A percentile compares a stretch with the other conserved stretches of the same genome.
Conservation (phyloP, 371 early-diverging fungal species). For the Nematocida displodere region DNA sequence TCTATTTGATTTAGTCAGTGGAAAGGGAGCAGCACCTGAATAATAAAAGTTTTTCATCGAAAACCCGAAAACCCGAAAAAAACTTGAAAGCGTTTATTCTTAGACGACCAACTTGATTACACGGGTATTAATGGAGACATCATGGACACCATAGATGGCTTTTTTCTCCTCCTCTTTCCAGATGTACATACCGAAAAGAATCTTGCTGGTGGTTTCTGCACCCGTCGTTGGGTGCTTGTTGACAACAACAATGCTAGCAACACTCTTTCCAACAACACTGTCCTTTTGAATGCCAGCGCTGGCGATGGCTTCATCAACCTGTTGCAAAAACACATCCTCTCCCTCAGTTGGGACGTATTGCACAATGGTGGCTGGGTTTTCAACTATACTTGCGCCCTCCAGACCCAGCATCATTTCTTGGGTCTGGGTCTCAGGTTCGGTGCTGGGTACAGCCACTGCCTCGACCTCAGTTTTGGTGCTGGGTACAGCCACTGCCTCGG, state of each 20-base stretch:
- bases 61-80: no score
- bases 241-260: neutral
- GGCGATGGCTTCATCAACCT: slow-evolving; percentile 6
- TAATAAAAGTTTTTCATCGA: neutral
- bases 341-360: neutral
- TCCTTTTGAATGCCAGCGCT: neutral
- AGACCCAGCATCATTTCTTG: neutral
- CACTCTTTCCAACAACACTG: neutral
- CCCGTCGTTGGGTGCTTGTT: neutral
- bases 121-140: neutral
- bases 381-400: neutral
- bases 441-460: neutral
- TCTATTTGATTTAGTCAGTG: slow-evolving; percentile 31
- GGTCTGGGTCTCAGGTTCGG: neutral
- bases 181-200: neutral
- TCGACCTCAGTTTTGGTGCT: neutral
- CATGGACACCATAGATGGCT: neutral
- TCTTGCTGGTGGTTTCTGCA: neutral
- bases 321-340: neutral
- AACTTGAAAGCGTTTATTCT: neutral
- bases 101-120: neutral
- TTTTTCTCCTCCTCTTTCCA: slow-evolving; percentile 12
- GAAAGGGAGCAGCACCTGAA: neutral
- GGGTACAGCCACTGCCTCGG: neutral
- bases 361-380: neutral